Base-by-base conservation (phyloP, 1,139 yeast species). In the Blastobotrys malaysiensis region DNA sequence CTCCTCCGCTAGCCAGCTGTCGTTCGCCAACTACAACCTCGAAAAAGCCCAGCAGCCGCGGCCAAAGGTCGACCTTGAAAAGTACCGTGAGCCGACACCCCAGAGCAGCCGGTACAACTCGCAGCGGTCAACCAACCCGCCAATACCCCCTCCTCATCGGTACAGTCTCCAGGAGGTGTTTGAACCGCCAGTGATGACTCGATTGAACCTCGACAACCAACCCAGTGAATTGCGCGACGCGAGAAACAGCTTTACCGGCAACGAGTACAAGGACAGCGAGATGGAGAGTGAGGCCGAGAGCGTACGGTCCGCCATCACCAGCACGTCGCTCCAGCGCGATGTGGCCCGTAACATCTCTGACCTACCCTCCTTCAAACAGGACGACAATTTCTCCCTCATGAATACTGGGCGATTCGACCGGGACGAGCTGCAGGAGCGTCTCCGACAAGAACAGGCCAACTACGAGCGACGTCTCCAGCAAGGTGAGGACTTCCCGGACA, bases 161-260 rank as follows among this genome's bases (percentile, higher is more conserved):
- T 31, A 31, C 39, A 31, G 39, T 13, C 39, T 31, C 39, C 39
- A 31, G 39, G 39, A 31, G 7, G 39, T 11, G 16, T 31, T 31
- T n/a, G 39, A 31, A 16, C 39, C 39, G 39, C 39, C 39, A n/a
- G 39, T 31, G 16, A 31, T 31, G 39, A 31, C 39, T 31, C 39
- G 39, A 31, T 14, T 31, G n/a, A 39, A 39, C 6, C 43, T 51
- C 16, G 54, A 54, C 27, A 45, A 51, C 20, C 49, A 51, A 18
- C 56, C 53, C 1, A 54, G 52, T n/a, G 56, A 54, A 43, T 36
- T 53, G 47, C 47, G 51, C 7, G 20, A 22, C 13, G 36, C 16
- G n/a, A 14, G 39, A 1, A 53, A 7, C 11, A 20, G 5, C 47
- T 26, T 18, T 36, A 9, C 20, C 48, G 46, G 43, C 50, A 46